Evolutionary conservation across 768 basidiomycete species (phyloP).

Genomic region (Hortiboletus flavorubellus): DNA sequence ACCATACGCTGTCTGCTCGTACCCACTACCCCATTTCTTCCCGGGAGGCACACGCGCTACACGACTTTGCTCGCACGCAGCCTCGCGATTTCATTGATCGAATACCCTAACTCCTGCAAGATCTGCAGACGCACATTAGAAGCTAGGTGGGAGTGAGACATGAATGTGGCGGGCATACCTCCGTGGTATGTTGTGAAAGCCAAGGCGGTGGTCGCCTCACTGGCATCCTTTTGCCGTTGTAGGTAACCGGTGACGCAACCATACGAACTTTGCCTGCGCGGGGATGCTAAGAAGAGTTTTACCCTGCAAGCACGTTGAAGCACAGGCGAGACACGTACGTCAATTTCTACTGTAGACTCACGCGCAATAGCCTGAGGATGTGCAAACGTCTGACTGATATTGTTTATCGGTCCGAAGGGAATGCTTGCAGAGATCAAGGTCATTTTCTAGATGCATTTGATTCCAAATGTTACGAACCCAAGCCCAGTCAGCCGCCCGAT

Average conservation of each 20-base stretch:
- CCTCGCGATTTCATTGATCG: constrained; percentile 36
- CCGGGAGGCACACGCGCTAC: constrained; percentile 24
- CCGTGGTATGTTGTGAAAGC: constrained; percentile 78
- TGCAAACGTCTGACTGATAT: constrained; percentile 82
- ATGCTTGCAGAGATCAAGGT: constrained; percentile 43
- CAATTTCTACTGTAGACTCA: constrained; percentile 68
- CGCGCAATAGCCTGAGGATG: constrained; percentile 85
- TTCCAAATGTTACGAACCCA: constrained; percentile 51
- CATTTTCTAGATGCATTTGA: constrained; percentile 6
- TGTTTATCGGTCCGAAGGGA: constrained; percentile 90
- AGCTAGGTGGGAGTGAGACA: background rate
- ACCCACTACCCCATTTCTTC: constrained; percentile 20
- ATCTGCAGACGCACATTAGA: constrained; percentile 29
- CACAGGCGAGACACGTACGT: constrained; percentile 50
- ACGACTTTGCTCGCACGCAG: constrained; percentile 44
- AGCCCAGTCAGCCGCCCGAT: constrained; percentile 68
- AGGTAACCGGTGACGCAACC: constrained; percentile 76
- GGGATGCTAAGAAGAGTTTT: constrained; percentile 50
- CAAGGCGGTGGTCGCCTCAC: constrained; percentile 80
- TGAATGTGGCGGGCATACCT: constrained; percentile 42
- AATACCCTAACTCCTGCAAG: constrained; percentile 43
- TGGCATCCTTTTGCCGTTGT: constrained; percentile 77
- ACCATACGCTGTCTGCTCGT: constrained; percentile 1
- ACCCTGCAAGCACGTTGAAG: constrained; percentile 26
- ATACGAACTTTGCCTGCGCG: constrained; percentile 74